These are phyloP conservation scores for Perkinsus marinus DNA, from an alignment of 169 alveolate genomes.

Conservation along the genomic window DNA sequence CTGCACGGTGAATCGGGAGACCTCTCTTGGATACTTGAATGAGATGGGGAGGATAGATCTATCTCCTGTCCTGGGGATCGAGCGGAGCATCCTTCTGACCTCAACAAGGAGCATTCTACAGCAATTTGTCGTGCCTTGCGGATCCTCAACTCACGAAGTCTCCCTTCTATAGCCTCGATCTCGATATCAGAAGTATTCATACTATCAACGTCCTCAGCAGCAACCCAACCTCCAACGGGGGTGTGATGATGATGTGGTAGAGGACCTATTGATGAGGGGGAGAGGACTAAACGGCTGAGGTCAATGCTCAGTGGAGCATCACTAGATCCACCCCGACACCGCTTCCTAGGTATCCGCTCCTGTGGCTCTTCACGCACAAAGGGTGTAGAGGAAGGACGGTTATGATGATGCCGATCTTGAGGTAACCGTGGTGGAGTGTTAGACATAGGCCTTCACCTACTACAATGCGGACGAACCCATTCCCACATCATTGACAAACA, in stretches of 20 bases:
- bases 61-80: neutral
- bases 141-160: neutral
- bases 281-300: neutral
- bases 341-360: neutral
- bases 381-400: neutral
- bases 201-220: neutral
- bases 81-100: neutral
- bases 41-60: no score
- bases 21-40: no score
- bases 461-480: no score
- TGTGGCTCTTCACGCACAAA: neutral
- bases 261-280: neutral
- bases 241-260: neutral
- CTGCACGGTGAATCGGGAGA: neutral
- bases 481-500: no score
- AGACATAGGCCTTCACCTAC: no score
- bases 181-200: neutral
- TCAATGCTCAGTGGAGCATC: neutral
- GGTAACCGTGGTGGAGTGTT: no score
- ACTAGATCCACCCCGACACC: neutral
- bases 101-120: neutral
- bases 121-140: neutral
- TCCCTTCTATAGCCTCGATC: neutral
- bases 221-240: neutral
- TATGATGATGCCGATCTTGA: no score